These are phyloP conservation scores for Starmera amethionina DNA, from an alignment of 805 yeast genomes.

Conservation along the genomic window DNA sequence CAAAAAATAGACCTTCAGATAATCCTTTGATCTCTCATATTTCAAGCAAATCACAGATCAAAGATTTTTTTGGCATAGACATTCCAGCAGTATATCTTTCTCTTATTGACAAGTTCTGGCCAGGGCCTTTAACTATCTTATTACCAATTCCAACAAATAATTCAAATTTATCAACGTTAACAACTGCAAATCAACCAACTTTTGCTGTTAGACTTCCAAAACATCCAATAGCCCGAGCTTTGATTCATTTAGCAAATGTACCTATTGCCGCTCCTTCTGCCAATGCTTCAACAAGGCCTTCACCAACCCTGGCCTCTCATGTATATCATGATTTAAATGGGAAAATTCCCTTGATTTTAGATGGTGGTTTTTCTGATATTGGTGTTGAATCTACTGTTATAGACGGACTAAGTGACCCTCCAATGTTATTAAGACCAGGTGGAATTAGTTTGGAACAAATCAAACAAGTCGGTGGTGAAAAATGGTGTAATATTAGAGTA, in stretches of 20 bases:
- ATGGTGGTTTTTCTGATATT: conserved; percentile 82
- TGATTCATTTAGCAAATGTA: conserved; percentile 72
- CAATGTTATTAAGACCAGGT: conserved; percentile 87
- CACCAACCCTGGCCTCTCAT: conserved; percentile 84
- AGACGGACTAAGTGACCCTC: conserved; percentile 80
- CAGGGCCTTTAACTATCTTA: conserved; percentile 88
- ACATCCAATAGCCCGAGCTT: conserved; percentile 83
- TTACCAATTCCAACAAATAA: conserved; percentile 43
- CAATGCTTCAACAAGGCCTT: conserved; percentile 90
- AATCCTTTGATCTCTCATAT: conserved; percentile 91
- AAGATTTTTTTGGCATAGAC: conserved; percentile 39
- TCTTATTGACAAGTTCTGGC: conserved; percentile 74
- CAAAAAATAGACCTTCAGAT: conserved; percentile 92
- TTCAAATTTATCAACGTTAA: conserved; percentile 54
- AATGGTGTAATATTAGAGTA: conserved; percentile 54
- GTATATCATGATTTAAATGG: conserved; percentile 75
- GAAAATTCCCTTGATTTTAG: conserved; percentile 73
- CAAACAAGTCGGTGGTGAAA: conserved; percentile 48
- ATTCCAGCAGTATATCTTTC: conserved; percentile 64
- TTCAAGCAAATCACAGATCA: conserved; percentile 64
- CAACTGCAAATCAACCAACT: conserved; percentile 83
- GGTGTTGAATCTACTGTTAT: conserved; percentile 94
- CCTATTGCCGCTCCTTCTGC: conserved; percentile 98
- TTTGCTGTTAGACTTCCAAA: conserved; percentile 88
- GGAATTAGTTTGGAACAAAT: conserved; percentile 82